Base-by-base conservation (phyloP, 371 early-diverging fungal genomes). In the Mucor plumbeus region DNA sequence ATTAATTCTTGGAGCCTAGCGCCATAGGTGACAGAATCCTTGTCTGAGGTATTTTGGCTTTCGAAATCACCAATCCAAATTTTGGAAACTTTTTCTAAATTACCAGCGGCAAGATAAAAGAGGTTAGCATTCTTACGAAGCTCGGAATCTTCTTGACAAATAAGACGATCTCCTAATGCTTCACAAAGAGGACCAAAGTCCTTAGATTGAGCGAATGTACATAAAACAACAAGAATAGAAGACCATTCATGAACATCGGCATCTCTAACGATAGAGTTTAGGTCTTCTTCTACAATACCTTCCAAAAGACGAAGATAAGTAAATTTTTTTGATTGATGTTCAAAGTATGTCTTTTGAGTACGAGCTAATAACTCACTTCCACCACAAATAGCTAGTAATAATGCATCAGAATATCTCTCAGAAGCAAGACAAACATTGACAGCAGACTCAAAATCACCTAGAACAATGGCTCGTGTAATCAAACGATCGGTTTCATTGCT, bases 371-470 rank as follows among this genome's bases (percentile, higher is more conserved):
- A 82, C 34, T 97, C 98, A 3, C 87, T 76, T 7, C 95, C 93
- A 21, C 97, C 95, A 67, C 92, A 92, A 39, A 92, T 87, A 13
- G 97, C 96, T 64, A 99, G 83, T 65, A 96, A 79, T 36, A 99
- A 78, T 0, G 98, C 99, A 72, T 99, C 99, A 0, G 97, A 90
- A 59, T 92, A 87, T 36, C 93, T 87, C 54, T 94, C 86, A 7
- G 90, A 80, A 26, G 88, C 85, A 39, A 99, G 79, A 69, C 97
- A 97, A 19, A 93, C 79, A 33, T 90, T 79, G 11, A 97, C 96
- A 17, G 97, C 98, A 1, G 92, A 85, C 68, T 92, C 92, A 74
- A 95, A 96, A 76, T 97, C 95, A 61, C 97, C 97, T 36, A 94
- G 75, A 5, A 97, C 84, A 40, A 97, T 78, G 7, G 94, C 87